Conservation (phyloP, 2,329 filamentous ascomycete genomes). For the Sordariomycetes sp. region DNA sequence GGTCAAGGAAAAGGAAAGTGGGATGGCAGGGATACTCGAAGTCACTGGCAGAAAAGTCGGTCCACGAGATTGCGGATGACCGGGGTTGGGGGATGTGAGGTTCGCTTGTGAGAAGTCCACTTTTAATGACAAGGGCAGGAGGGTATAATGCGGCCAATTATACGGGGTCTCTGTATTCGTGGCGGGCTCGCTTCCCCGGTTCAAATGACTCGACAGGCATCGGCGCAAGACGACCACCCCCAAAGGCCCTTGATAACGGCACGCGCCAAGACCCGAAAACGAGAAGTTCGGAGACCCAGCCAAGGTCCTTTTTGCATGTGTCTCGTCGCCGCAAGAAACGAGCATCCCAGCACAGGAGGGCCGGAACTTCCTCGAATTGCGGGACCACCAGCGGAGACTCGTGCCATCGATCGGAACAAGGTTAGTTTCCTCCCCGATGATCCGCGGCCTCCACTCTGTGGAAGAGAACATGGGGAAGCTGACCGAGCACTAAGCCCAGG, state of each 20-base stretch:
- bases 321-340: too few relatives aligned
- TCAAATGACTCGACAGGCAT: neutral
- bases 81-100: constrained; percentile 10
- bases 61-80: constrained; percentile 35
- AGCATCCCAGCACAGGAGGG: too few relatives aligned
- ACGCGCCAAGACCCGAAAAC: too few relatives aligned
- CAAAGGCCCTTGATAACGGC: too few relatives aligned
- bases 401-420: too few relatives aligned
- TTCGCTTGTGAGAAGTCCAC: constrained; percentile 1
- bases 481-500: neutral
- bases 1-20: constrained; percentile 25
- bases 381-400: too few relatives aligned
- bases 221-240: too few relatives aligned
- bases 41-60: constrained; percentile 17
- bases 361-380: too few relatives aligned
- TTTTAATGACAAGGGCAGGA: neutral
- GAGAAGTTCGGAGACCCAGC: too few relatives aligned
- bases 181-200: neutral
- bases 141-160: constrained; percentile 2
- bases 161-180: neutral
- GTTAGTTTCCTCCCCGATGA: neutral
- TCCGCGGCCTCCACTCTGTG: neutral
- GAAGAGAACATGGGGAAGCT: neutral
- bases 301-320: too few relatives aligned
- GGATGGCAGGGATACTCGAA: neutral